Conservation (phyloP, 2,329 filamentous ascomycete species). For the Samsoniella hepiali region DNA sequence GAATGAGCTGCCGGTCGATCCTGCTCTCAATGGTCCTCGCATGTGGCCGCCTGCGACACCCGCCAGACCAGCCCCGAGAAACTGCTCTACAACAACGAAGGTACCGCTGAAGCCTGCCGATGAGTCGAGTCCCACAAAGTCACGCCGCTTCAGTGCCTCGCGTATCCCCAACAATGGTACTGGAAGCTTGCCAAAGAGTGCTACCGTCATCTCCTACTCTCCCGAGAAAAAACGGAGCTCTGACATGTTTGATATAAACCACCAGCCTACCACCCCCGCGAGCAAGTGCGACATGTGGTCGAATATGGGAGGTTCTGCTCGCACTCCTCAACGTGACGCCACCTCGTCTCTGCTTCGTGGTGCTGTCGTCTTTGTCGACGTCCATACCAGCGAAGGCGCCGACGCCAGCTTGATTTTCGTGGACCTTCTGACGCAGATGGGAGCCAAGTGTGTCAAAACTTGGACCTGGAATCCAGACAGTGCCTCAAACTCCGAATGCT, state of each 20-base stretch:
- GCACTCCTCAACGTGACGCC: slow-evolving; percentile 53
- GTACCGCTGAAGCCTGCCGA: slow-evolving; percentile 70
- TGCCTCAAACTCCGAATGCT: slow-evolving; percentile 33
- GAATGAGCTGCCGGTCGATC: slow-evolving; percentile 57
- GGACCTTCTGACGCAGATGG: slow-evolving; percentile 75
- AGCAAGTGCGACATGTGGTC: slow-evolving; percentile 51
- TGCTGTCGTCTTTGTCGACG: slow-evolving; percentile 77
- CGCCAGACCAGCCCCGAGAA: slow-evolving; percentile 46
- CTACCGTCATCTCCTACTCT: slow-evolving; percentile 54
- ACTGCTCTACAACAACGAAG: slow-evolving; percentile 65
- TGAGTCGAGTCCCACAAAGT: slow-evolving; percentile 48
- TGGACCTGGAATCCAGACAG: slow-evolving; percentile 68
- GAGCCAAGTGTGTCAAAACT: slow-evolving; percentile 71
- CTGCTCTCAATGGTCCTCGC: slow-evolving; percentile 34
- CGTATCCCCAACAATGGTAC: slow-evolving; percentile 43
- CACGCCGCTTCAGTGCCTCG: slow-evolving; percentile 50
- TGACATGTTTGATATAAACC: slow-evolving; percentile 20
- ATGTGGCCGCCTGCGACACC: slow-evolving; percentile 51
- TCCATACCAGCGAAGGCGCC: slow-evolving; percentile 75
- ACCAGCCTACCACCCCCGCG: slow-evolving; percentile 30
- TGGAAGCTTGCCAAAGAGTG: slow-evolving; percentile 42
- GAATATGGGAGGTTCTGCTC: slow-evolving; percentile 52
- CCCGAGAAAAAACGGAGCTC: slow-evolving; percentile 36
- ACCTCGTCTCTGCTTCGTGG: slow-evolving; percentile 59
- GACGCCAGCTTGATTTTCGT: slow-evolving; percentile 80